phyloP scores from a whole-genome alignment of 495 filamentous ascomycete genomes.

The Talaromyces trachyspermus region DNA sequence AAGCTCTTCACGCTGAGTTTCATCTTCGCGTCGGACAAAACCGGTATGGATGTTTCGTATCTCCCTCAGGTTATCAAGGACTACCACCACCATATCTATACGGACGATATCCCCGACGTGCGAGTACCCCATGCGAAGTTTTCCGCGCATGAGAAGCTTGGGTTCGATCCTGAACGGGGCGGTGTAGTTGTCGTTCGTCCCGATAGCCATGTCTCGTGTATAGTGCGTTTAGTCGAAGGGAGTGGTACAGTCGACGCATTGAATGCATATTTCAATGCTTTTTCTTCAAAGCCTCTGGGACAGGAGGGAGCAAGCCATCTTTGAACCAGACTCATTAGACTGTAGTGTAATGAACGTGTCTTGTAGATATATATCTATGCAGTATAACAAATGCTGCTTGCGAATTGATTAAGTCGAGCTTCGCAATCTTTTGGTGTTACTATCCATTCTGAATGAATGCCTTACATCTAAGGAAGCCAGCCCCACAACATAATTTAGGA shows the following conservation, averaged over 20 bases:
- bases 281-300: slow-evolving; percentile 41
- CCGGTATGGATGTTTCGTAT: slow-evolving; percentile 55
- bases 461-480: too few species aligned
- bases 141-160: slow-evolving; percentile 81
- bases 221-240: slow-evolving; percentile 64
- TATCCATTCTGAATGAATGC: too few species aligned
- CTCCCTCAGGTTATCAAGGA: slow-evolving; percentile 61
- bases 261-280: slow-evolving; percentile 72
- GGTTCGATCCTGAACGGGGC: slow-evolving; percentile 63
- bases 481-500: neutral
- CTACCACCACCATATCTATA: slow-evolving; percentile 79
- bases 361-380: neutral
- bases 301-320: slow-evolving; percentile 36
- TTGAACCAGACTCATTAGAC: slow-evolving; percentile 17
- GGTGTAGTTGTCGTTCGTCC: slow-evolving; percentile 77
- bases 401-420: neutral
- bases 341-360: too few species aligned
- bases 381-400: too few species aligned
- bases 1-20: slow-evolving; percentile 71
- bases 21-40: slow-evolving; percentile 58
- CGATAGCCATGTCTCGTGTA: slow-evolving; percentile 78
- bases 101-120: slow-evolving; percentile 73
- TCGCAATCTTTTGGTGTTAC: slow-evolving; percentile 6
- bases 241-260: slow-evolving; percentile 72
- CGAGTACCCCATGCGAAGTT: slow-evolving; percentile 59